Evolutionary conservation across 2,329 filamentous ascomycete species (phyloP).

Genomic region (Coccinonectria pachysandricola): DNA sequence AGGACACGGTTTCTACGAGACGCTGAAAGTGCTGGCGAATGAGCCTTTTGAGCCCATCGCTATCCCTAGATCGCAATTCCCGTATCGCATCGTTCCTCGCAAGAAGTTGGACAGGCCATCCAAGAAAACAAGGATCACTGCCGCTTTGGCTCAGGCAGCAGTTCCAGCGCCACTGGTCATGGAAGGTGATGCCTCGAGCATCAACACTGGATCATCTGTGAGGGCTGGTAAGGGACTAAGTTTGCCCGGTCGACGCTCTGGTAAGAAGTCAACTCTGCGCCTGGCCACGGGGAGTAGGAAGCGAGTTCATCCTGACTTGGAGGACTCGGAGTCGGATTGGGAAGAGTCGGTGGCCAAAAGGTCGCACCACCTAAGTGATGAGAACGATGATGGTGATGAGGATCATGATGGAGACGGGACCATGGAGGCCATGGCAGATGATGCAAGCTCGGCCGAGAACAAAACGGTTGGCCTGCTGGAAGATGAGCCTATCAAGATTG

Average conservation of each 20-base stretch:
- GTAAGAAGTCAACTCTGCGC: slow-evolving; percentile 36
- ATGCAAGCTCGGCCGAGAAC: slow-evolving; percentile 11
- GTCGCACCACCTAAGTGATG: slow-evolving; percentile 22
- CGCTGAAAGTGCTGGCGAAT: slow-evolving; percentile 21
- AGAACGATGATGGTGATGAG: slow-evolving; percentile 7
- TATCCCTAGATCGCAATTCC: slow-evolving; percentile 20
- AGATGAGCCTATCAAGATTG: slow-evolving; percentile 28
- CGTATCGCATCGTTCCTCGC: slow-evolving; percentile 14
- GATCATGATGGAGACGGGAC: background rate
- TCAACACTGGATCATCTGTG: slow-evolving; percentile 12
- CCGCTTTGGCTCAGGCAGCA: slow-evolving; percentile 1
- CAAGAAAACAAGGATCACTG: slow-evolving; percentile 2
- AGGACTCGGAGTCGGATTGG: slow-evolving; percentile 28
- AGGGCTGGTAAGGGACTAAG: slow-evolving; percentile 24
- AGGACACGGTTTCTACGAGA: slow-evolving; percentile 22
- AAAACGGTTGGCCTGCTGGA: slow-evolving; percentile 7
- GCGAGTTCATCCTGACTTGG: slow-evolving; percentile 28
- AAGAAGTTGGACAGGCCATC: slow-evolving; percentile 9
- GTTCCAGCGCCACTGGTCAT: slow-evolving; percentile 1
- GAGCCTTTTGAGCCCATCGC: slow-evolving; percentile 19
- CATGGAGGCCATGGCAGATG: too few relatives aligned
- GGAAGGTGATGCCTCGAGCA: slow-evolving; percentile 12
- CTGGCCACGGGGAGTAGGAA: slow-evolving; percentile 33
- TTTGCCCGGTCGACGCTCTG: slow-evolving; percentile 27
- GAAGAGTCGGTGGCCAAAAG: slow-evolving; percentile 26